Conservation (phyloP, 768 basidiomycete species). For the Russula vinacea region DNA sequence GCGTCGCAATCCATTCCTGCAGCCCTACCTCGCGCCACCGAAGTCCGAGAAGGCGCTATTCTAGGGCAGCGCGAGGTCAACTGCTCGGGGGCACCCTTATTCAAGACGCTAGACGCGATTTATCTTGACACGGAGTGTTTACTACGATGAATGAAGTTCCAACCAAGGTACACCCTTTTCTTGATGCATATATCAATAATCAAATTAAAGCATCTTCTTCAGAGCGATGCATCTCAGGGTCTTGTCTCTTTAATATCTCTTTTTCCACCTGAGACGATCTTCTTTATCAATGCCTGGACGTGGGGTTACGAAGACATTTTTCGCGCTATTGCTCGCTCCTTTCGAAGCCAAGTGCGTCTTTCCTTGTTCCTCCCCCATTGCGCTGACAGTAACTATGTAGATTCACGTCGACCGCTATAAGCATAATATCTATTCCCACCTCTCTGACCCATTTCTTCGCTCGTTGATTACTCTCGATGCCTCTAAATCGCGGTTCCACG, state of each 20-base stretch:
- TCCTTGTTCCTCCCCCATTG: background rate
- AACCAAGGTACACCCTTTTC: slow-evolving; percentile 2
- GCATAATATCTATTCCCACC: slow-evolving; percentile 54
- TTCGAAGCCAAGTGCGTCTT: slow-evolving; percentile 54
- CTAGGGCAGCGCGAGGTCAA: background rate
- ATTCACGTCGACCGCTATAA: slow-evolving; percentile 95
- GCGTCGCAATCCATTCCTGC: slow-evolving; percentile 64
- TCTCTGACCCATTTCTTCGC: slow-evolving; percentile 59
- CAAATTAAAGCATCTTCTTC: background rate
- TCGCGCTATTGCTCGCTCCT: slow-evolving; percentile 66
- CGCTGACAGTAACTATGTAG: slow-evolving; percentile 38
- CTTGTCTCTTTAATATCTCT: slow-evolving; percentile 66
- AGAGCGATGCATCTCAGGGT: slow-evolving; percentile 66
- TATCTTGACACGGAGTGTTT: slow-evolving; percentile 80
- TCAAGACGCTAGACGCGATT: slow-evolving; percentile 63
- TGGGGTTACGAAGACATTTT: slow-evolving; percentile 95
- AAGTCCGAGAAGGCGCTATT: background rate
- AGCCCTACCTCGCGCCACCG: slow-evolving; percentile 56
- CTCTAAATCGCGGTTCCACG: slow-evolving; percentile 77
- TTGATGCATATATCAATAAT: background rate
- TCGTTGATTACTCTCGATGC: slow-evolving; percentile 59
- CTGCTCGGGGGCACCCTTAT: background rate
- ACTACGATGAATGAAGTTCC: slow-evolving; percentile 33
- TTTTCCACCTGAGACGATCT: slow-evolving; percentile 62
- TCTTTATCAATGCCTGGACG: slow-evolving; percentile 93